A percentile compares a stretch with the other conserved stretches of the same genome.
These are phyloP conservation scores for Cicer bijugum DNA, from an alignment of 306 rosid species.

Conservation along the genomic window DNA sequence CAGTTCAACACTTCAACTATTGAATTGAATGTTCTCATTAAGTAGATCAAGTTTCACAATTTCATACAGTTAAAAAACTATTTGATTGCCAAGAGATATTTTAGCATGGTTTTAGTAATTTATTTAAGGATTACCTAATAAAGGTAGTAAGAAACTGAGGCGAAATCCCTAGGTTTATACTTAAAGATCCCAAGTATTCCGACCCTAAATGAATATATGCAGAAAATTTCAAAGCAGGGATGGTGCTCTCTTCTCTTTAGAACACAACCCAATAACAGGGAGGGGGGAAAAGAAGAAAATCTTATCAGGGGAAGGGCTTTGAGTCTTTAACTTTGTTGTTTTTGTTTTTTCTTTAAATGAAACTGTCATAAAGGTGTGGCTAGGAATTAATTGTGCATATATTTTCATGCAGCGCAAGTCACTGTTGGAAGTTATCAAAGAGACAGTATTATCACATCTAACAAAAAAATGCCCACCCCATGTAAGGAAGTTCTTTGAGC, in stretches of 20 bases:
- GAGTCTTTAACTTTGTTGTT: neutral
- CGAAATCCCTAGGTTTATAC: too few species aligned
- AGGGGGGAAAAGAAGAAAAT: neutral
- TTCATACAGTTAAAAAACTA: neutral
- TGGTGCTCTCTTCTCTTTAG: too few species aligned
- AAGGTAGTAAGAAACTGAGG: too few species aligned
- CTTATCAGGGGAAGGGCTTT: neutral
- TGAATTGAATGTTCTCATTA: neutral
- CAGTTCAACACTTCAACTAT: neutral
- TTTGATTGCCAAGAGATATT: neutral
- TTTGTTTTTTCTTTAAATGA: neutral
- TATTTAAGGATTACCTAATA: too few species aligned
- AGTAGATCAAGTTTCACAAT: neutral
- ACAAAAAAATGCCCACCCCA: slow-evolving; percentile 89
- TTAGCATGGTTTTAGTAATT: too few species aligned
- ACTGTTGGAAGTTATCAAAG: slow-evolving; percentile 89
- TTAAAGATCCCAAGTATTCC: too few species aligned
- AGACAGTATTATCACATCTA: slow-evolving; percentile 86
- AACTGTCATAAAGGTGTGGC: slow-evolving; percentile 25
- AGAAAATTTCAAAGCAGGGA: too few species aligned
- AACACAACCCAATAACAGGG: neutral
- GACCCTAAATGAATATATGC: too few species aligned
- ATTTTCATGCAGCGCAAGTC: slow-evolving; percentile 71
- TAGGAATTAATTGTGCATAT: slow-evolving; percentile 25
- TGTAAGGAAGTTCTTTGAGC: slow-evolving; percentile 58